These are phyloP conservation scores for Capronia coronata DNA, from an alignment of 2,329 filamentous ascomycete genomes.

Conservation along the genomic window DNA sequence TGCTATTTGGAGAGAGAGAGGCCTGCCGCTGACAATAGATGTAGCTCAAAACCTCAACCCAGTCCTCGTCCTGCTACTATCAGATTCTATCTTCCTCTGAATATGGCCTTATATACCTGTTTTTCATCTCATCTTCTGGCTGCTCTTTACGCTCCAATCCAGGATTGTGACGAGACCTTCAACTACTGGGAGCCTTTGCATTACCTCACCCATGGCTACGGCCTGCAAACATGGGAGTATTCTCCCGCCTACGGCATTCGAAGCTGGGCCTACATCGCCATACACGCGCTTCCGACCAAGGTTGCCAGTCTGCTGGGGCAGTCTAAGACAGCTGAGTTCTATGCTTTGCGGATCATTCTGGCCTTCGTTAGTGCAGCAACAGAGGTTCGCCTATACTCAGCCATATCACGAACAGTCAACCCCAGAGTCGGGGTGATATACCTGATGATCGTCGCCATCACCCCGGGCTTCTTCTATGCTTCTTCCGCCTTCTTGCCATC, in stretches of 20 bases:
- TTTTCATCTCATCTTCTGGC: constrained; percentile 66
- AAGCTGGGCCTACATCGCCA: constrained; percentile 81
- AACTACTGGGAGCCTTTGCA: constrained; percentile 99
- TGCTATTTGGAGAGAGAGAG: not conserved
- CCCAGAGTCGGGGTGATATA: constrained; percentile 80
- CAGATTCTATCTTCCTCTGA: constrained; percentile 61
- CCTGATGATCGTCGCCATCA: constrained; percentile 66
- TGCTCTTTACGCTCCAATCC: constrained; percentile 79
- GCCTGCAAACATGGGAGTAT: constrained; percentile 97
- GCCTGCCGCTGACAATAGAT: not conserved
- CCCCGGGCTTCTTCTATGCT: constrained; percentile 89
- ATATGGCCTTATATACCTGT: constrained; percentile 74
- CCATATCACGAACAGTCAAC: constrained; percentile 69
- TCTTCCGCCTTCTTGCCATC: constrained; percentile 82
- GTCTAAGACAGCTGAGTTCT: constrained; percentile 64
- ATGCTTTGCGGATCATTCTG: constrained; percentile 70
- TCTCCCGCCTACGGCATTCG: constrained; percentile 90
- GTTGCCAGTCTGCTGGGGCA: constrained; percentile 52
- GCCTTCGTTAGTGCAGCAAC: constrained; percentile 71
- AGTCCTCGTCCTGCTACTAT: constrained; percentile 37
- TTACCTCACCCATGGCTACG: constrained; percentile 86
- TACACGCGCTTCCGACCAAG: constrained; percentile 70
- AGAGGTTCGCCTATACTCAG: constrained; percentile 74
- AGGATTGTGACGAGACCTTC: constrained; percentile 97
- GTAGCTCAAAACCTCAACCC: constrained; percentile 20